phyloP scores from a whole-genome alignment of 129 eudicot species.

The Flaveria brownii region DNA sequence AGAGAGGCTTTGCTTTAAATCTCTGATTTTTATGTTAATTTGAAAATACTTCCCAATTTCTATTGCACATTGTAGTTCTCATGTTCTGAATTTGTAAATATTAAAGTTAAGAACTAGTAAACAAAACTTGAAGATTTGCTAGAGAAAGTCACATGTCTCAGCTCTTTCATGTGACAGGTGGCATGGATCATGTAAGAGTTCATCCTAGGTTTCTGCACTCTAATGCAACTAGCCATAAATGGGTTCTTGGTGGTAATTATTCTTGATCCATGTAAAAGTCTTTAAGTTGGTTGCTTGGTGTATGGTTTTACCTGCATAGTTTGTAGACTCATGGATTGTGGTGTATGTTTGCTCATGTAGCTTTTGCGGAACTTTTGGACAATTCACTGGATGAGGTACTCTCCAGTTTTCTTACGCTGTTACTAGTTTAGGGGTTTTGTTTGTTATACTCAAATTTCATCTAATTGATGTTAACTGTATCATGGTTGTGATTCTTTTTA shows the following conservation, averaged over 20 bases:
- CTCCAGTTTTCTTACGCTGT: not conserved
- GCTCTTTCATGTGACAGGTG: slow-evolving; percentile 52
- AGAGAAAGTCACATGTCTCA: not conserved
- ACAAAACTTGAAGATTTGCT: not conserved
- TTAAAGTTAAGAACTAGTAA: not conserved
- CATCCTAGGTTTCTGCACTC: slow-evolving; percentile 95
- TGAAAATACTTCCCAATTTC: not conserved
- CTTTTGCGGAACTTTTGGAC: slow-evolving; percentile 95
- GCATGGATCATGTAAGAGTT: slow-evolving; percentile 95
- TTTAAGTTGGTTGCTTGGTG: slow-evolving; percentile 10
- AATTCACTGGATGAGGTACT: slow-evolving; percentile 89
- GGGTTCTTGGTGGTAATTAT: slow-evolving; percentile 96
- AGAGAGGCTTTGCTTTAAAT: too few species aligned
- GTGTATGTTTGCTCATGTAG: slow-evolving; percentile 41
- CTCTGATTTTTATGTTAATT: not conserved
- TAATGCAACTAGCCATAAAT: slow-evolving; percentile 98
- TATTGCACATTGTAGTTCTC: slow-evolving; percentile 4
- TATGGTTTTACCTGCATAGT: slow-evolving; percentile 8
- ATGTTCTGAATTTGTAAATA: not conserved
- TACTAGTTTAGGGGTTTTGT: not conserved
- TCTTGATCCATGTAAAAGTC: slow-evolving; percentile 9
- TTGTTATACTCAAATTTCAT: not conserved
- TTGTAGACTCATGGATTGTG: slow-evolving; percentile 19
- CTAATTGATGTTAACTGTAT: not conserved
- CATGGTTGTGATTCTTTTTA: slow-evolving; percentile 18